Evolutionary conservation across 192 early-diverging fungal species (phyloP).

Genomic region (Phycomyces nitens): DNA sequence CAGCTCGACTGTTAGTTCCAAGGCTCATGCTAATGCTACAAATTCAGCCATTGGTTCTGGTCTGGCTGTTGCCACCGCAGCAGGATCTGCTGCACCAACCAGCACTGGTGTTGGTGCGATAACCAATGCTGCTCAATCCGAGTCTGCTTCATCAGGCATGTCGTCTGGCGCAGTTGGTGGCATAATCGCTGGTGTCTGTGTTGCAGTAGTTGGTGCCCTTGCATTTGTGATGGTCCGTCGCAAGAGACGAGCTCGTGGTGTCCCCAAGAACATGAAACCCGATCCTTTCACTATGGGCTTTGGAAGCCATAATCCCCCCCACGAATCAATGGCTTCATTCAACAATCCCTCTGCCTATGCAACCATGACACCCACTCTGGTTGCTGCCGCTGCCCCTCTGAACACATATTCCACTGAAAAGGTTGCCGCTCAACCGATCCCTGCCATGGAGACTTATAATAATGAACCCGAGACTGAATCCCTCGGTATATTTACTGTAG

Average conservation of each 20-base stretch:
- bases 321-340: neutral
- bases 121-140: neutral
- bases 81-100: too few relatives aligned
- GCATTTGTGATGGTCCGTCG: constrained; percentile 24
- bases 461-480: constrained; percentile 13
- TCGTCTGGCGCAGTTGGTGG: constrained; percentile 28
- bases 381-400: neutral
- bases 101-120: too few relatives aligned
- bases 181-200: constrained; percentile 19
- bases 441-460: neutral
- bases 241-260: neutral
- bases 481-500: constrained; percentile 41
- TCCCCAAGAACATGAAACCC: constrained; percentile 2
- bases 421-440: neutral
- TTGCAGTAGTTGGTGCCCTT: constrained; percentile 18
- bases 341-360: constrained; percentile 3
- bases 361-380: neutral
- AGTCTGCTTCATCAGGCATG: constrained; percentile 7
- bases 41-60: too few relatives aligned
- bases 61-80: too few relatives aligned
- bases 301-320: constrained; percentile 15
- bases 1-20: too few relatives aligned
- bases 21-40: too few relatives aligned
- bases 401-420: neutral
- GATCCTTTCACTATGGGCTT: constrained; percentile 33